Evolutionary conservation across 805 yeast genomes (phyloP), one percentile per base, ranked within the genome.

Genomic region (Lachancea quebecensis): DNA sequence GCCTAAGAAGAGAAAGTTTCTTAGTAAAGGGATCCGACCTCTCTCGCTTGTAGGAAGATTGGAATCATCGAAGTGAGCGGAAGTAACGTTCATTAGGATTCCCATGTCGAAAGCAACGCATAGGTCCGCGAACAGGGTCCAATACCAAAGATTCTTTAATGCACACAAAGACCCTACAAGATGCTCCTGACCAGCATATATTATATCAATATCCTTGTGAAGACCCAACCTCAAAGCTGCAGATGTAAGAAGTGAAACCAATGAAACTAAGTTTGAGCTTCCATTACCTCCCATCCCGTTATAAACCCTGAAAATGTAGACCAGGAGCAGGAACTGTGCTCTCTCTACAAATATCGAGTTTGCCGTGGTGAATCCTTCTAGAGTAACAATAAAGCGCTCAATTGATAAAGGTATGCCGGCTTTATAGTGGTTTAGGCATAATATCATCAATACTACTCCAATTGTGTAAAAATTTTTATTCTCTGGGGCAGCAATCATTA

Each of bases 331-430:
- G 33, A 57, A 54, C 42, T 63, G 67, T 1, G 59, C 53, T 34
- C 56, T 54, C 40, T 65, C 69, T 7, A 62, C 34, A 36, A 45
- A 64, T 40, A 50, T 52, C 10, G 50, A 47, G 39, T 62, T 62
- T 2, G 55, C 53, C 6, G 62, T 51, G 6, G 53, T 34, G 16
- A 56, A 51, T 2, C 69, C 69, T n/a, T 50, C 46, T 30, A 65
- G 35, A 38, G 48, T 51, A 1, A 53, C 49, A 10, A 55, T 40
- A 25, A 62, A 57, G 15, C 44, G 38, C n/a, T 45, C 41, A 9
- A 64, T 32, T 3, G 56, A 36, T 1, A 37, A 31, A 5, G 67
- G 67, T 1, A 50, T 29, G 10, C 35, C 18, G 14, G 38, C 28
- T 25, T 41, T 46, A 38, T 39, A 62, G 27, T 50, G 44, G 2